Base-by-base conservation (phyloP, 768 basidiomycete genomes). In the Grammothele lineata region DNA sequence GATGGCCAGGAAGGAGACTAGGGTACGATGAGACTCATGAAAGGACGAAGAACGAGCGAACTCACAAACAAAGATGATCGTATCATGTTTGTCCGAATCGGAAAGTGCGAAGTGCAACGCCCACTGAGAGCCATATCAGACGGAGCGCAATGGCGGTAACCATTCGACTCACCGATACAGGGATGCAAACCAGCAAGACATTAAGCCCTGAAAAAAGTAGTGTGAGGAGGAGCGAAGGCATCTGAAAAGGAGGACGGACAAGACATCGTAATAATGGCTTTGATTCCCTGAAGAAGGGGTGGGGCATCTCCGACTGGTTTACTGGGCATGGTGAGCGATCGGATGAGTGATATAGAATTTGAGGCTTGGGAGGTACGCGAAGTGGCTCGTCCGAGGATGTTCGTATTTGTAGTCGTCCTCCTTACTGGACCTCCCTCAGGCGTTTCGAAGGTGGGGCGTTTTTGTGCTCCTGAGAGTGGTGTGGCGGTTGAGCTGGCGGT, bases 1-100 rank as follows among this genome's bases (percentile, higher is more conserved):
- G 48, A 93, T 93, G 8, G 91, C 80, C 35, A 89, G 65, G 61
- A 92, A 90, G 1, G 82, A 80, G 58, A 85, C 85, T 88, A 53
- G 17, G 15, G 18, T 10, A 34, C 26, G 22, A 38, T 45, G 33
- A 39, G 33, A 8, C 8, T n/a, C 14, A 14, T 11, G n/a, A 25
- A 7, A 5, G 21, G 24, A 18, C 22, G 19, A 12, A 21, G 19
- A 47, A 15, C 6, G 9, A 33, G 18, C 19, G 5, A 10, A 72
- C 87, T 58, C 57, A 89, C 89, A 83, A 50, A 89, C 71, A 49
- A 90, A 90, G 50, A 88, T 67, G 12, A 88, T 64, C 6, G 81
- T 87, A 57, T 87, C 63, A 49, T 51, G 51, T 67, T 66, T 38
- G 66, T 72, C 25, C 44, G 51, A 22, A 56, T 64, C 47, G 1